These are phyloP conservation scores for Begonia masoniana DNA, from an alignment of 306 rosid genomes.

Conservation along the genomic window DNA sequence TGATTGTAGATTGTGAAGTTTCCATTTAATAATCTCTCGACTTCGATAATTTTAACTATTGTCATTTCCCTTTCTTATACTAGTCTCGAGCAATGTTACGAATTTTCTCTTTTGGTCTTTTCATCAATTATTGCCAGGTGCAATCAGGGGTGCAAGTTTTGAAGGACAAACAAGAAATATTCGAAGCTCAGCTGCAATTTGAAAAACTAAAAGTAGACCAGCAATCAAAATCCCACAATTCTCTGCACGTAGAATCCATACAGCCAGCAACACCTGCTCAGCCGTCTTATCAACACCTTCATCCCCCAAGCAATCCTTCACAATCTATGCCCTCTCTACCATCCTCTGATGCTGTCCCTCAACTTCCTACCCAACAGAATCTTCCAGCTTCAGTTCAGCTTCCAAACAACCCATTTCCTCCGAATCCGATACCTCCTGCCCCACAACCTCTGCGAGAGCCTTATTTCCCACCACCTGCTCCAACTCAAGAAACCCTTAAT, in stretches of 20 bases:
- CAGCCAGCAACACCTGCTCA: constrained; percentile 43
- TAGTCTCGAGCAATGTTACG: too few relatives aligned
- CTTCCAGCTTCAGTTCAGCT: not conserved
- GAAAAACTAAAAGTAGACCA: constrained; percentile 26
- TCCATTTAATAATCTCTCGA: too few relatives aligned
- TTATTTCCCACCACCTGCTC: constrained; percentile 31
- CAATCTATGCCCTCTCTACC: not conserved
- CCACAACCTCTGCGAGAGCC: constrained; percentile 11
- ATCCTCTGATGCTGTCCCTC: not conserved
- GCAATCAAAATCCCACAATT: too few relatives aligned
- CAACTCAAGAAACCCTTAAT: constrained; percentile 33
- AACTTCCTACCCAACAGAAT: not conserved
- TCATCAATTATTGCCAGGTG: constrained; percentile 32
- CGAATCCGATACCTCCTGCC: constrained; percentile 37
- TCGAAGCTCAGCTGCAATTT: constrained; percentile 54
- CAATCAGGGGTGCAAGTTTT: constrained; percentile 55
- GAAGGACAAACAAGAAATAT: constrained; percentile 54
- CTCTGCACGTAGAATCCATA: too few relatives aligned
- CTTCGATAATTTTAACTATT: too few relatives aligned
- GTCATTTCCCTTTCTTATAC: too few relatives aligned
- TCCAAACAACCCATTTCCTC: constrained; percentile 29
- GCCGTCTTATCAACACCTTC: constrained; percentile 44
- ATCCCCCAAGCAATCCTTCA: constrained; percentile 1
- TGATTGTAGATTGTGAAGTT: too few relatives aligned
- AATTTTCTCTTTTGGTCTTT: too few relatives aligned